phyloP scores from a whole-genome alignment of 176 grass and related monocot species.

The Triticum urartu region DNA sequence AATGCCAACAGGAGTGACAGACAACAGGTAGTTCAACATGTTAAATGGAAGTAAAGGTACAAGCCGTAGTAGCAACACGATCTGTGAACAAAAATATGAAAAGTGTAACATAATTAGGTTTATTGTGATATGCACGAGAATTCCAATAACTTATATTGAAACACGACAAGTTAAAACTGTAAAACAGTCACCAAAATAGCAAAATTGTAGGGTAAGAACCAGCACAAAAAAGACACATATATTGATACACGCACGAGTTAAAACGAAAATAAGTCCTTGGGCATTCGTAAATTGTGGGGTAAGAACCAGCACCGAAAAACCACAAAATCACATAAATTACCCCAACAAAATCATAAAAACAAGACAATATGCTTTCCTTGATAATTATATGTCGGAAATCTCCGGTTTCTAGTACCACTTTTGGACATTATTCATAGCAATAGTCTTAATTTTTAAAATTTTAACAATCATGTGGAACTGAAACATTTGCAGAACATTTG shows the following conservation, averaged over 20 bases:
- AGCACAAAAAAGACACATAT: too few species aligned
- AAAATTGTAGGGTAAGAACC: neutral
- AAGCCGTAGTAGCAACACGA: conserved; percentile 86
- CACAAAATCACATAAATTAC: neutral
- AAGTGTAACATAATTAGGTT: conserved; percentile 13
- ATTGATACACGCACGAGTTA: neutral
- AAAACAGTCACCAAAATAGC: conserved; percentile 4
- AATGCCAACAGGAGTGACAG: conserved; percentile 98
- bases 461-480: conserved; percentile 6
- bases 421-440: neutral
- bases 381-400: neutral
- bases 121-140: neutral
- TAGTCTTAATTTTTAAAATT: neutral
- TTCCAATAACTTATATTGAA: neutral
- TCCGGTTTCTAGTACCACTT: neutral
- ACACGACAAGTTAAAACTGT: neutral
- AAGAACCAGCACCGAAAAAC: neutral
- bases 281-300: neutral
- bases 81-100: conserved; percentile 53
- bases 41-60: conserved; percentile 98
- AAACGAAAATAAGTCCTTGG: neutral
- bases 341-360: neutral
- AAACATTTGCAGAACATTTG: conserved; percentile 1
- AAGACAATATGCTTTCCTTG: conserved; percentile 1
- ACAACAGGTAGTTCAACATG: conserved; percentile 99